Evolutionary conservation across 2,329 filamentous ascomycete genomes (phyloP).

Genomic region (Fusarium sp.): DNA sequence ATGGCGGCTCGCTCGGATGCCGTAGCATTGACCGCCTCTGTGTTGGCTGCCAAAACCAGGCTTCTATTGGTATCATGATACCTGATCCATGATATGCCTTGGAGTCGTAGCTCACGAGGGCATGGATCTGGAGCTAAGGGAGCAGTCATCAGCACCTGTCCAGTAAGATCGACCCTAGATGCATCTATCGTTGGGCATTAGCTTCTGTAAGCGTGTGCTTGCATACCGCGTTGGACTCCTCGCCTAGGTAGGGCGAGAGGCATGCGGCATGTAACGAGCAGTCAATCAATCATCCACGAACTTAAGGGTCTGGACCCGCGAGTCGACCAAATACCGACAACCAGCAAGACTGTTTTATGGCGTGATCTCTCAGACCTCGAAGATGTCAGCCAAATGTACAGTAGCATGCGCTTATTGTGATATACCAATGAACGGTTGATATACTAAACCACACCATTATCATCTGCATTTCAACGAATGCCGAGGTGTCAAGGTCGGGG

Average conservation of each 20-base stretch:
- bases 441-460: not conserved
- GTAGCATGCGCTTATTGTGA: not conserved
- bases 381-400: not conserved
- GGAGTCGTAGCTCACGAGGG: slow-evolving; percentile 44
- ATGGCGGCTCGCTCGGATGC: slow-evolving; percentile 34
- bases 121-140: slow-evolving; percentile 35
- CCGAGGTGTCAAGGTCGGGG: not conserved
- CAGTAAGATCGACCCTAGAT: slow-evolving; percentile 5
- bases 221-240: slow-evolving; percentile 28
- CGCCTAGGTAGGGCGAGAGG: slow-evolving; percentile 15
- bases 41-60: slow-evolving; percentile 17
- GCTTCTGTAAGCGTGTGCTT: slow-evolving; percentile 19
- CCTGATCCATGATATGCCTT: slow-evolving; percentile 35
- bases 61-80: slow-evolving; percentile 32
- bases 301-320: slow-evolving; percentile 30
- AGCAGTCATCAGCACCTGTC: slow-evolving; percentile 23
- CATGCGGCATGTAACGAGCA: slow-evolving; percentile 28
- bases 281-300: slow-evolving; percentile 14
- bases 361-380: not conserved
- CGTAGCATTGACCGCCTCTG: slow-evolving; percentile 33
- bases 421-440: not conserved
- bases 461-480: not conserved
- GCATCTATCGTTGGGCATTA: slow-evolving; percentile 28
- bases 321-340: not conserved
- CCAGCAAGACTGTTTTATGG: not conserved